Evolutionary conservation across 192 early-diverging fungal species (phyloP).

Genomic region (Coemansia sp.): DNA sequence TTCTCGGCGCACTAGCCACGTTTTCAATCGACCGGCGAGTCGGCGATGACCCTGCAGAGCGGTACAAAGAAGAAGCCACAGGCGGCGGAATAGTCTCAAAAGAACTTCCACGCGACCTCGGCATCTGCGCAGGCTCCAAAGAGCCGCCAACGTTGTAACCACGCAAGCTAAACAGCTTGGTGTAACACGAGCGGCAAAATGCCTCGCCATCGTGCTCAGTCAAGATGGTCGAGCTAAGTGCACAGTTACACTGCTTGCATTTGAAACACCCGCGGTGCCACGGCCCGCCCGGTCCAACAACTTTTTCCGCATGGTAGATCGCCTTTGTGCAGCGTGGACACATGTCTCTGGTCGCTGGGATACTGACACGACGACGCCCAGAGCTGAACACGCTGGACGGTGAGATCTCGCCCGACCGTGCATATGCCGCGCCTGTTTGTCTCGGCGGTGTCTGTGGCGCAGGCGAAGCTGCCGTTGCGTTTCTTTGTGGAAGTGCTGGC

Average conservation of each 20-base stretch:
- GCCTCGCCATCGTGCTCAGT: conserved; percentile 56
- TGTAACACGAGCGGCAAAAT: conserved; percentile 51
- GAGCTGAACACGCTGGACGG: conserved; percentile 55
- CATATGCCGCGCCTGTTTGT: conserved; percentile 7
- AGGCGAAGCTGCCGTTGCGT: not conserved
- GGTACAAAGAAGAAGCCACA: not conserved
- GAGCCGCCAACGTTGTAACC: conserved; percentile 52
- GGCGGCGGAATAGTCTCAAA: not conserved
- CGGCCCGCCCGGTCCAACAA: conserved; percentile 50
- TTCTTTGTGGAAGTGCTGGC: conserved; percentile 20
- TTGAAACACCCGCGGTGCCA: conserved; percentile 56
- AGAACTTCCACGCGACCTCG: not conserved
- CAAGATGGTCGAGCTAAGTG: conserved; percentile 46
- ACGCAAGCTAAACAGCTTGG: conserved; percentile 48
- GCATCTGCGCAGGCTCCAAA: conserved; percentile 6
- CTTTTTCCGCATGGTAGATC: conserved; percentile 57
- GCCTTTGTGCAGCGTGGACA: conserved; percentile 52
- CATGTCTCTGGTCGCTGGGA: conserved; percentile 40
- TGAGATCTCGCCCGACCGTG: conserved; percentile 26
- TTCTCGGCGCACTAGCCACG: not conserved
- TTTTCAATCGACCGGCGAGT: not conserved
- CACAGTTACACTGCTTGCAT: conserved; percentile 51
- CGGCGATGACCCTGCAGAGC: not conserved
- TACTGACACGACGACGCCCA: conserved; percentile 31
- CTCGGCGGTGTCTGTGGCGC: conserved; percentile 21